Conservation (phyloP, 768 basidiomycete genomes). For the Suillus cothurnatus region DNA sequence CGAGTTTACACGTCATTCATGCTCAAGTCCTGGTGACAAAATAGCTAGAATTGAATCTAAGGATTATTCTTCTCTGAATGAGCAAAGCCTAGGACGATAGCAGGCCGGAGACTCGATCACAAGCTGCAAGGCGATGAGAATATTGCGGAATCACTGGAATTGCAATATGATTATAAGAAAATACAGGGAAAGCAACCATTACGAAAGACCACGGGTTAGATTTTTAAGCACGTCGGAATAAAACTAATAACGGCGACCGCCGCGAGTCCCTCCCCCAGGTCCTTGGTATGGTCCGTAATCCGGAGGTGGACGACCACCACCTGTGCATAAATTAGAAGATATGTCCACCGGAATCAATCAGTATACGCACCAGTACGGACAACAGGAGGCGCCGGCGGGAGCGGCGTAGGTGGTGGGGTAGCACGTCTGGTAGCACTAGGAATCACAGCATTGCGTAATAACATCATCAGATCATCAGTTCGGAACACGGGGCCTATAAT, state of each 20-base stretch:
- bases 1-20: too few species aligned
- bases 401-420: slow-evolving; percentile 61
- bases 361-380: slow-evolving; percentile 35
- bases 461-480: slow-evolving; percentile 86
- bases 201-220: neutral
- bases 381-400: slow-evolving; percentile 38
- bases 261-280: slow-evolving; percentile 48
- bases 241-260: slow-evolving; percentile 43
- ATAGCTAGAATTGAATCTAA: neutral
- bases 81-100: too few species aligned
- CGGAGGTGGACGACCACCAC: slow-evolving; percentile 70
- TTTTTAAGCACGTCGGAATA: slow-evolving; percentile 4
- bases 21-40: neutral
- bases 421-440: slow-evolving; percentile 56
- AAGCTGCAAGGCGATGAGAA: neutral
- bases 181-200: slow-evolving; percentile 4
- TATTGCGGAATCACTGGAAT: slow-evolving; percentile 5
- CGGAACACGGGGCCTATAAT: slow-evolving; percentile 82
- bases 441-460: slow-evolving; percentile 81
- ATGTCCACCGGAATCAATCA: slow-evolving; percentile 6
- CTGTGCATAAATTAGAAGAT: slow-evolving; percentile 31
- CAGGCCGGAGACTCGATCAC: too few species aligned
- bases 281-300: slow-evolving; percentile 88
- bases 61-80: neutral
- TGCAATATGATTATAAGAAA: slow-evolving; percentile 8